phyloP scores from a whole-genome alignment of 2,329 filamentous ascomycete genomes.

The Colletotrichum caudatum region DNA sequence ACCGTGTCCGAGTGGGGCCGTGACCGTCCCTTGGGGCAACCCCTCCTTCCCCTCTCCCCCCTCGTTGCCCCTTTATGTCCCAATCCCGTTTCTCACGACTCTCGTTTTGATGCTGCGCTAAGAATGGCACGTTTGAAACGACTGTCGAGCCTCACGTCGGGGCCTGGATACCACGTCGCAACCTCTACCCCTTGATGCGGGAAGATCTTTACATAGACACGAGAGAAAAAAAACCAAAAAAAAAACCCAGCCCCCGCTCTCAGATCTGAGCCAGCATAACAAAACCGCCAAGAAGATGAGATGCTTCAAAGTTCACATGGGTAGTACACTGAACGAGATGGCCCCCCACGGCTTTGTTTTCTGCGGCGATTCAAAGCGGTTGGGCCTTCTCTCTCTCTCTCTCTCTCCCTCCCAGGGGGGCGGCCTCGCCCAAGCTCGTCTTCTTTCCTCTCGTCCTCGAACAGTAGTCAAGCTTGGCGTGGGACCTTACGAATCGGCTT shows the following conservation, averaged over 20 bases:
- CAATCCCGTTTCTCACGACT: constrained; percentile 1
- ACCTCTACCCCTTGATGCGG: background rate
- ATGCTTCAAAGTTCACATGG: constrained; percentile 18
- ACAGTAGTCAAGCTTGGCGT: constrained; percentile 27
- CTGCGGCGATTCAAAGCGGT: background rate
- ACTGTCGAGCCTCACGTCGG: constrained; percentile 18
- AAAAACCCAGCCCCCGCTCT: background rate
- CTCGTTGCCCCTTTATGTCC: background rate
- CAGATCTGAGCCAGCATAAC: constrained; percentile 4
- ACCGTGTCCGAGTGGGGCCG: constrained; percentile 23
- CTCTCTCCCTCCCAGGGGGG: background rate
- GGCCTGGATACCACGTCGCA: constrained; percentile 10
- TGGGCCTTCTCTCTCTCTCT: background rate
- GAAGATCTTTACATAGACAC: constrained; percentile 37
- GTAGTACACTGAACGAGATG: background rate
- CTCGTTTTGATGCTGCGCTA: background rate
- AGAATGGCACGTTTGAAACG: constrained; percentile 33
- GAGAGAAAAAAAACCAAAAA: background rate
- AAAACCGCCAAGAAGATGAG: constrained; percentile 28
- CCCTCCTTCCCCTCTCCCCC: background rate
- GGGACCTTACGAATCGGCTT: constrained; percentile 29
- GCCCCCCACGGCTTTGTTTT: constrained; percentile 1
- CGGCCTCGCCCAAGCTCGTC: background rate
- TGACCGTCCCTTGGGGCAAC: constrained; percentile 2
- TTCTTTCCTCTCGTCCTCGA: background rate